Evolutionary conservation across 768 basidiomycete species (phyloP), one percentile per base, ranked within the genome.

Genomic region (Fomitopsis serialis): DNA sequence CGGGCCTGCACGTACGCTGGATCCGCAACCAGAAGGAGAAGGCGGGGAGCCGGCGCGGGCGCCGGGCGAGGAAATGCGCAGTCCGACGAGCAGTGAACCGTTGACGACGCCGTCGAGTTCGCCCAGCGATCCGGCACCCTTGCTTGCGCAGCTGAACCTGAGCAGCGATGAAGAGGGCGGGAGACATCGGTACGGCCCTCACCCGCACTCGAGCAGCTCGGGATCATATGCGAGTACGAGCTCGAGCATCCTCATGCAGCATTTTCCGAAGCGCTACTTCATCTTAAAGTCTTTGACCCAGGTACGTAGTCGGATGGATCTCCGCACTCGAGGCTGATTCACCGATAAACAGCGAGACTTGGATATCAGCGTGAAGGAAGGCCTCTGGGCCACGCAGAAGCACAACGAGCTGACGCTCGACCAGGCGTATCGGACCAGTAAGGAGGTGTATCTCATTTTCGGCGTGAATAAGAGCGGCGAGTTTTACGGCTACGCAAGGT

Each of bases 391-490:
- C 43, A 98, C 95, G 1, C 96, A 98, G 70, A 78, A 75, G 60
- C 94, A 96, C 70, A 97, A 96, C 62, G 92, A 97, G 69, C 82
- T 81, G 9, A 83, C 96, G 45, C 74, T 97, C 15, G 93, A 98
- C 59, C 92, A 92, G 66, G 95, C 96, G 0, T 98, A 76, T 68
- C 84, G 94, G n/a, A 97, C 92, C 2, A 87, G 87, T 57, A 78
- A 80, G 58, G 89, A 95, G 23, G 95, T 98, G 3, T 89, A 78
- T 62, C 78, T 98, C 42, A 84, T 98, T 53, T 98, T 98, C 61
- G 81, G 93, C 34, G 96, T 90, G 17, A 98, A 98, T 71, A 92
- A 88, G 66, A 89, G 88, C 53, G 93, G 96, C 34, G 92, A 92
- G 67, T 98, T 97, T 65, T 97, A 88, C 62, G 95, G 95, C 21